Evolutionary conservation across 345 rosid species (phyloP), one percentile per base, ranked within the genome.

Genomic region (Dipteronia dyeriana): DNA sequence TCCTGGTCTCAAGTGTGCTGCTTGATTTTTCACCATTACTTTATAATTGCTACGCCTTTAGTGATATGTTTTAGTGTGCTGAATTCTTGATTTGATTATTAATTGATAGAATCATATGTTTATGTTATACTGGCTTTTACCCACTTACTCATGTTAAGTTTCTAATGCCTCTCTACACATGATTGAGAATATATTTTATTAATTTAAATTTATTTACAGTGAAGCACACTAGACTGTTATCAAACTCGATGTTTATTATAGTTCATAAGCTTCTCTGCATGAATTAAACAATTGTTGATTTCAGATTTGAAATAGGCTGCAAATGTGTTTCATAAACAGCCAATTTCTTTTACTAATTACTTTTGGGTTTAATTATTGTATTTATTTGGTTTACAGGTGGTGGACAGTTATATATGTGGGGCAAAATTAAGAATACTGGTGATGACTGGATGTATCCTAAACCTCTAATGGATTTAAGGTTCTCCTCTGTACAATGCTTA

Each of bases 391-490:
- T 69, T 79, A 25, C 84, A 96, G 99, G 95, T 79, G 99, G 97
- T 76, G 98, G 99, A 38, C 99, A 96, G 87, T 81, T 96, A 75
- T 96, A 96, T 68, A 94, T 96, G 99, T 96, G 99, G 98, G 99
- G 99, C 26, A 96, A 96, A 90, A 84, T 96, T 60, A 96, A 96
- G 88, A 90, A 67, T 67, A 85, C 86, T 25, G 98, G 99, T 71
- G 98, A 96, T 82, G 97, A 96, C 76, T 96, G 98, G 97, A 96
- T 96, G 98, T 96, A 96, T 84, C 99, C 99, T 63, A 96, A 96
- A 78, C 99, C 99, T 76, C 87, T 96, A 34, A 88, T 96, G 99
- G 99, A 94, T 87, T 83, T 96, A 84, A 96, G 99, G 99, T 96
- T 76, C 51, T 82, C 20, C 49, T 66, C 74, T 11, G n/a, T 71